phyloP scores from a whole-genome alignment of 352 stramenopile genomes.

The Phytophthora hybrid region DNA sequence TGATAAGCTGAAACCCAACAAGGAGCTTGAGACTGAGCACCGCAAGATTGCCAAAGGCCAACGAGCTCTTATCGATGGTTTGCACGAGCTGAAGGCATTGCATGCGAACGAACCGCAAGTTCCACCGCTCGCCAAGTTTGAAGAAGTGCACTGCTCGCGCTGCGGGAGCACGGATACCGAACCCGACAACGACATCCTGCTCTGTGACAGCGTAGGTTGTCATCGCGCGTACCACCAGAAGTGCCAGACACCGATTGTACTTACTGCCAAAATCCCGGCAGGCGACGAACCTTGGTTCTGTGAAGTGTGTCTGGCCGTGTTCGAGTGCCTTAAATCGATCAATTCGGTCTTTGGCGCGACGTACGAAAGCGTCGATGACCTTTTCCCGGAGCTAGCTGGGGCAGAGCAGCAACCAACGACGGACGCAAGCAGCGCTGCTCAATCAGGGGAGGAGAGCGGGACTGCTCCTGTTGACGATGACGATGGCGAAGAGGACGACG shows the following conservation, averaged over 20 bases:
- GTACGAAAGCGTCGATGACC: constrained; percentile 63
- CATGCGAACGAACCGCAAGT: constrained; percentile 62
- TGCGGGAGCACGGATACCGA: constrained; percentile 72
- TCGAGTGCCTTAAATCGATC: constrained; percentile 82
- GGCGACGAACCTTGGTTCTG: constrained; percentile 86
- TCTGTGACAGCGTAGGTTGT: constrained; percentile 81
- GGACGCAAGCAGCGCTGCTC: constrained; percentile 23
- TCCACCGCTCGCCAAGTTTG: constrained; percentile 49
- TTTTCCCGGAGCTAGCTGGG: constrained; percentile 58
- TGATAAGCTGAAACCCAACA: constrained; percentile 86
- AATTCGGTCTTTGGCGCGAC: constrained; percentile 82
- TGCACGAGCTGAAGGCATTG: constrained; percentile 53
- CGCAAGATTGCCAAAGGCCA: constrained; percentile 69
- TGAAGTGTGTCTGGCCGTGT: constrained; percentile 75
- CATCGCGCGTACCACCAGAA: constrained; percentile 84
- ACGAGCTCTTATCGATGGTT: constrained; percentile 52
- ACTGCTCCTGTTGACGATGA: constrained; percentile 32
- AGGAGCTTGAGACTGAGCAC: constrained; percentile 64
- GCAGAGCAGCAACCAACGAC: constrained; percentile 42
- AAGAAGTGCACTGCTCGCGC: constrained; percentile 82
- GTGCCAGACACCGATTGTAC: constrained; percentile 70
- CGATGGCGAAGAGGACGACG: constrained; percentile 63
- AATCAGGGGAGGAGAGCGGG: constrained; percentile 32
- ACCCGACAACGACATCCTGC: constrained; percentile 84
- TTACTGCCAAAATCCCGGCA: constrained; percentile 67